Conservation (phyloP, 805 yeast species). For the Candida tammaniensis region DNA sequence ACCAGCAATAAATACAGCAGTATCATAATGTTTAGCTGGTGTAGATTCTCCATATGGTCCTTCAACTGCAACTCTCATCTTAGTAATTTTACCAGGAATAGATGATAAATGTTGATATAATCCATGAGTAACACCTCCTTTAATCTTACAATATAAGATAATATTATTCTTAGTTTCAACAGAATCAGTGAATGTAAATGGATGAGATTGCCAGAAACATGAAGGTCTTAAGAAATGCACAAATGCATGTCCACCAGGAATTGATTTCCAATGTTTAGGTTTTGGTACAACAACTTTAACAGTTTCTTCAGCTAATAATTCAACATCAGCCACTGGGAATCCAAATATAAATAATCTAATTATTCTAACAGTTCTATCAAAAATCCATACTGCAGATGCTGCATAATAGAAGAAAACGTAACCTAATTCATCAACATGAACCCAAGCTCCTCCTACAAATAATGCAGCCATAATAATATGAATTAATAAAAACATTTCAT, state of each 20-base stretch:
- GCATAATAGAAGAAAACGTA: conserved; percentile 31
- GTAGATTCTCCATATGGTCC: conserved; percentile 68
- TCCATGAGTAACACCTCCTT: conserved; percentile 35
- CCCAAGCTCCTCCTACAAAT: conserved; percentile 46
- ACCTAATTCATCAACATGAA: conserved; percentile 35
- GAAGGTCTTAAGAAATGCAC: conserved; percentile 31
- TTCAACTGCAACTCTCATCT: conserved; percentile 42
- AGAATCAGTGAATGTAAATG: conserved; percentile 35
- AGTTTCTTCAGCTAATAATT: conserved; percentile 34
- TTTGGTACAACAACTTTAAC: conserved; percentile 33
- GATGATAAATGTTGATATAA: conserved; percentile 23
- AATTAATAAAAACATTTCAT: conserved; percentile 32
- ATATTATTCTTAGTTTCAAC: conserved; percentile 19
- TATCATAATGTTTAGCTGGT: conserved; percentile 48
- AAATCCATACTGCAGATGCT: conserved; percentile 33
- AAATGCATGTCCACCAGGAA: conserved; percentile 43
- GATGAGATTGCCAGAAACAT: conserved; percentile 44
- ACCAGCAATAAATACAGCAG: conserved; percentile 63
- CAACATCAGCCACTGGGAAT: conserved; percentile 29
- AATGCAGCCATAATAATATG: conserved; percentile 37
- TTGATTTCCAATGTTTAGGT: conserved; percentile 34
- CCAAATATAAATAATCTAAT: conserved; percentile 31
- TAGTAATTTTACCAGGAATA: conserved; percentile 25
- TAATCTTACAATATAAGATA: conserved; percentile 32
- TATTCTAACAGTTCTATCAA: conserved; percentile 32